Base-by-base conservation (phyloP, 2,329 filamentous ascomycete species). In the Pseudocercospora ulei region DNA sequence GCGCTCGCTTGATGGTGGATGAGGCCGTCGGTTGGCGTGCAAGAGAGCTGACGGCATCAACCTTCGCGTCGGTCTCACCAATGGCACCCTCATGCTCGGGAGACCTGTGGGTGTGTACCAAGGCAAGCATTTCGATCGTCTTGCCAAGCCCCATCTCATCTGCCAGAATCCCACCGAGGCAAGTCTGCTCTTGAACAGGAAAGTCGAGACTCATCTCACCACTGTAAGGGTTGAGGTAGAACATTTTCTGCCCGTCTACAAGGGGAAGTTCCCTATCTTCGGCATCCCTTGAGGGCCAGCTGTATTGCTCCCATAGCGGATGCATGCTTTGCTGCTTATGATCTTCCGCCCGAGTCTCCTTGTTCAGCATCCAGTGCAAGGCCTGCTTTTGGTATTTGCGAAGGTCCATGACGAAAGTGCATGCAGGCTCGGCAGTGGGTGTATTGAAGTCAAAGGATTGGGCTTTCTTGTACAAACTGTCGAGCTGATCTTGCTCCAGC, bases 61-160 rank as follows among this genome's bases (percentile, higher is more conserved):
- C 43, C 25, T 50, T 44, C 3, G 34, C 24, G 14, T 52, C 51
- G 5, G 59, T 50, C 7, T 56, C 44, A 14, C 39, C 42, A 25
- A 52, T 39, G 2, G 48, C 47, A 7, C 53, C 55, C 36, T 56
- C 41, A 31, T 58, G 56, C 37, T 58, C 55, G 2, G 55, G 55
- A 6, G 76, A 79, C 46, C 74, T 76, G 58, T 96, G 83, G 0
- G 83, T 76, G 58, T 98, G 90, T 3, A 98, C 74, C 34, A 98
- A 67, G 62, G 85, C 90, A 46, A 98, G 75, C 86, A 98, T 96
- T 57, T 98, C 88, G 37, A 98, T 96, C 0, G 90, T 98, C 66
- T 98, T 98, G 20, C 90, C 90, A 1, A 98, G 69, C 30, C 90
- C 90, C 90, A 98, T 98, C 62, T 96, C 82, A 55, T 98, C 90